Conservation (phyloP, 163 green algal species). For the Scenedesmus sp. region DNA sequence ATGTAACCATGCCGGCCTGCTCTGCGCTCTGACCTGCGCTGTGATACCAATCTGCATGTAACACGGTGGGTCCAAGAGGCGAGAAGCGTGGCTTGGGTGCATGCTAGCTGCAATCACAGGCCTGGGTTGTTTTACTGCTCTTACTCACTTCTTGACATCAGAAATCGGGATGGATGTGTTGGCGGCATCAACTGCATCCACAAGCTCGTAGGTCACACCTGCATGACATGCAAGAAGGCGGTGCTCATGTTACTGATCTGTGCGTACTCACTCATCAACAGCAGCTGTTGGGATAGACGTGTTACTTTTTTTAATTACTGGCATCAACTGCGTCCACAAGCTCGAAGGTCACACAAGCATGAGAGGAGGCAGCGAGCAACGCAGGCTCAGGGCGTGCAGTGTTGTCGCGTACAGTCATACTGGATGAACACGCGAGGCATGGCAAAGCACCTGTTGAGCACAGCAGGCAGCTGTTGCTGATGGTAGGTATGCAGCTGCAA, state of each 20-base stretch:
- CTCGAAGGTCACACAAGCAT: too few relatives aligned
- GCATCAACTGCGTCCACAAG: neutral
- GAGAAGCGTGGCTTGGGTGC: neutral
- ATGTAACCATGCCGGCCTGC: too few relatives aligned
- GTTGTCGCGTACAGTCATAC: too few relatives aligned
- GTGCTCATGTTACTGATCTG: too few relatives aligned
- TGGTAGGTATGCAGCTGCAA: too few relatives aligned
- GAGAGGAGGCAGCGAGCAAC: neutral
- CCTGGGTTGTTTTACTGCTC: neutral
- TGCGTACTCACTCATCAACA: neutral
- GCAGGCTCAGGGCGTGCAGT: neutral
- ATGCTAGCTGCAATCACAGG: neutral
- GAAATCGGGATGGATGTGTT: neutral
- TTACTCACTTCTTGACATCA: neutral
- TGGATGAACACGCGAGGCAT: too few relatives aligned
- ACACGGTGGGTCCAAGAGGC: too few relatives aligned
- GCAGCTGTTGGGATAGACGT: neutral
- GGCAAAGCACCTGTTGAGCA: too few relatives aligned
- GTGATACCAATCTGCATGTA: too few relatives aligned
- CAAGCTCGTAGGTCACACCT: neutral
- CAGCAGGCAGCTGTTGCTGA: too few relatives aligned
- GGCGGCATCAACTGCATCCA: neutral
- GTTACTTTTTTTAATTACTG: neutral
- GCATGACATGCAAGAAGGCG: neutral
- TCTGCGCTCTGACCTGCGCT: too few relatives aligned